phyloP scores from a whole-genome alignment of 768 basidiomycete genomes.

The Collybia sp. region DNA sequence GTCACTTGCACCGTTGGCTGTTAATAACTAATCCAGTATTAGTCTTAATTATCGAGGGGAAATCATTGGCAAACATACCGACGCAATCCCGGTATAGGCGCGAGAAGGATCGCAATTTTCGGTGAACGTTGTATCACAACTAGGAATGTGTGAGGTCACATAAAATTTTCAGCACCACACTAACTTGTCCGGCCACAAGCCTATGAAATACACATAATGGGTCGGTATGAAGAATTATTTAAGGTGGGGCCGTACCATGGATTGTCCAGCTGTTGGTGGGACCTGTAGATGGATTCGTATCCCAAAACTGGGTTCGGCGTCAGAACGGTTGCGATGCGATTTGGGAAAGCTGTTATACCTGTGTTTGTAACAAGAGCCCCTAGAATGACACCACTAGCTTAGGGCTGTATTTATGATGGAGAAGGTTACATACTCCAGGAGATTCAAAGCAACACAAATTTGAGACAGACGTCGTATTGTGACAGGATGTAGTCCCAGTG shows the following conservation, averaged over 20 bases:
- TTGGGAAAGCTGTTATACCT: slow-evolving; percentile 16
- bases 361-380: slow-evolving; percentile 56
- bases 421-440: slow-evolving; percentile 46
- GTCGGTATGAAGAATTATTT: background rate
- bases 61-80: slow-evolving; percentile 13
- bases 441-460: slow-evolving; percentile 62
- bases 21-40: slow-evolving; percentile 41
- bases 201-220: slow-evolving; percentile 22
- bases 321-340: too few relatives aligned
- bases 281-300: slow-evolving; percentile 57
- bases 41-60: background rate
- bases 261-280: slow-evolving; percentile 71
- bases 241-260: slow-evolving; percentile 43
- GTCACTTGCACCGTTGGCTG: slow-evolving; percentile 49
- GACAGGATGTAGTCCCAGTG: slow-evolving; percentile 47
- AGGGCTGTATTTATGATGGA: background rate
- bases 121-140: slow-evolving; percentile 45
- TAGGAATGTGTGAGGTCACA: slow-evolving; percentile 14
- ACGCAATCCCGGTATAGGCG: slow-evolving; percentile 25
- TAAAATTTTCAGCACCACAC: slow-evolving; percentile 9
- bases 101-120: slow-evolving; percentile 33
- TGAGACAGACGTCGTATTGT: slow-evolving; percentile 38
- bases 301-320: slow-evolving; percentile 56
- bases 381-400: slow-evolving; percentile 17
- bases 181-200: slow-evolving; percentile 65